Base-by-base conservation (phyloP, 306 rosid species). In the Sindora glabra region DNA sequence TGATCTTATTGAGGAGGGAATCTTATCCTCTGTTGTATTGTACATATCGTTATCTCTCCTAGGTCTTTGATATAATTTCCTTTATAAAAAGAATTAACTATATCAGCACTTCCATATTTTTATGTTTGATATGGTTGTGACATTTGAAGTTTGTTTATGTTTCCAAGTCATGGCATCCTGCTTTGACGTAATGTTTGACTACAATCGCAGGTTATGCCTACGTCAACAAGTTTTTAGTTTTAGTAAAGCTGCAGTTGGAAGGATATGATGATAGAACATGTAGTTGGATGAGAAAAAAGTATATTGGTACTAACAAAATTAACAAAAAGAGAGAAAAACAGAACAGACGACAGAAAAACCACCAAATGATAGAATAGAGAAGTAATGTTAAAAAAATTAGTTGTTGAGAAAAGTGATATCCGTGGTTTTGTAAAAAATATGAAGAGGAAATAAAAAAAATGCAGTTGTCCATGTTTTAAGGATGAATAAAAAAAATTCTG, bases 221-320 rank as follows among this genome's bases (percentile, higher is more conserved):
- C 71, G 45, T 70, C 78, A 57, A 56, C 72, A 47, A 72, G 81
- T 76, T 79, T 76, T 79, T 77, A 51, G 71, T 67, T 74, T 49
- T 67, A 42, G 45, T 48, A 70, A 44, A 44, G 78, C 71, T 64
- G 80, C 75, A 55, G 74, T 73, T 42, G 74, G 77, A 75, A 72
- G 48, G 58, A 55, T 75, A n/a, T n/a, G n/a, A 64, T 53, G 54
- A 50, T 48, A 68, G 62, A 62, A 17, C 61, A 55, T 63, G 26
- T 57, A 45, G 54, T 55, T 67, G 64, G 65, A 49, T 39, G 66
- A 57, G 27, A 8, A 67, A 63, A 61, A 30, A 18, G 4, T 2
- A 55, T 13, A 12, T 19, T 56, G 49, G 38, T 56, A 29, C 17
- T 48, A 59, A 21, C 17, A 52, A 53, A 52, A 57, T 42, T 9